These are phyloP conservation scores for Bacidia gigantensis DNA, from an alignment of 495 filamentous ascomycete genomes.

Conservation along the genomic window DNA sequence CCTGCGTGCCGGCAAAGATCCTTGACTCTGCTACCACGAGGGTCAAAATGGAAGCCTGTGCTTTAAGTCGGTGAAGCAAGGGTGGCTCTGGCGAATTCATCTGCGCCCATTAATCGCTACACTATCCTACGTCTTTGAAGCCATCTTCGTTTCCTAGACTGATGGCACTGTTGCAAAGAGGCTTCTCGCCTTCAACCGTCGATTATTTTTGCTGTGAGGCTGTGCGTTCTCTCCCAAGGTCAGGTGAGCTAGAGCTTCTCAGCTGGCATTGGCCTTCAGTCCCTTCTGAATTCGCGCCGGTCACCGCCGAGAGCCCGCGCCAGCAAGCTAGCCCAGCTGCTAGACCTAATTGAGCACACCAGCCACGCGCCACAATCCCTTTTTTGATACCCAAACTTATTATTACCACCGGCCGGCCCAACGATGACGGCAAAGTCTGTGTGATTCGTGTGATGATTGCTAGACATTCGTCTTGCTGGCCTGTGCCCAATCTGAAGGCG, in stretches of 20 bases:
- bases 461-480: too few species aligned
- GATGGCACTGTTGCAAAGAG: too few species aligned
- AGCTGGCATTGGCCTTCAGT: neutral
- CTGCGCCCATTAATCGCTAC: neutral
- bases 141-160: too few species aligned
- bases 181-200: too few species aligned
- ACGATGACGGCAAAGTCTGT: neutral
- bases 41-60: conserved; percentile 58
- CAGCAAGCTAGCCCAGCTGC: too few species aligned
- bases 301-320: too few species aligned
- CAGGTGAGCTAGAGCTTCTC: neutral
- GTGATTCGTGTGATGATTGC: too few species aligned
- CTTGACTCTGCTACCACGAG: conserved; percentile 47
- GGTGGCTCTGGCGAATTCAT: conserved; percentile 26
- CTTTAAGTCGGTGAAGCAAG: conserved; percentile 53
- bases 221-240: neutral
- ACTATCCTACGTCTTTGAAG: too few species aligned
- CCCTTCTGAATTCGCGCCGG: too few species aligned
- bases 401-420: neutral
- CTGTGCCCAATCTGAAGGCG: neutral
- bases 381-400: too few species aligned
- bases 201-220: too few species aligned
- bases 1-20: conserved; percentile 83
- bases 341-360: neutral
- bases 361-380: neutral